Base-by-base conservation (phyloP, 225 moss, liverwort and hornwort species). In the Neckera pumila region DNA sequence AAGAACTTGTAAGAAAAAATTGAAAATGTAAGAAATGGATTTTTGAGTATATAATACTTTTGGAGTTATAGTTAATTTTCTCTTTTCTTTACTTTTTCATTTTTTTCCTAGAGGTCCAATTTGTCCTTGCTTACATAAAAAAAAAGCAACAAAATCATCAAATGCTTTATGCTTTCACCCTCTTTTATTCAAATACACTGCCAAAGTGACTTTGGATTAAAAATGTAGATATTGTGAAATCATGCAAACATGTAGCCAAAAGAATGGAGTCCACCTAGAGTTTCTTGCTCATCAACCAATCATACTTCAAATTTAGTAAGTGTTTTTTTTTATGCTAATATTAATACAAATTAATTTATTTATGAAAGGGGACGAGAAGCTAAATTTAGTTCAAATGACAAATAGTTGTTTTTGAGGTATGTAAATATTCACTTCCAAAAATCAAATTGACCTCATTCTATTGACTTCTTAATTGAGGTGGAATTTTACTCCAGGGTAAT, bases 201-300 rank as follows among this genome's bases (percentile, higher is more conserved):
- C 1, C 0, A 7, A 47, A 47, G 2, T 47, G 1, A 11, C 31
- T 28, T 31, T 49, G 1, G 8, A 51, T 51, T 12, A 2, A 2
- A 49, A 31, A 31, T 74, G 3, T 20, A 20, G 13, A 33, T 51
- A 33, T 20, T 51, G 1, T 33, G 20, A 75, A 33, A 33, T 12
- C 21, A 75, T 20, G 2, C 4, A 49, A 75, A 31, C 0, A 4
- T 49, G 7, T 11, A 3, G 20, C 2, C 49, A 75, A 75, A 21
- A 33, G 13, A 51, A 75, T 33, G 11, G 4, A 33, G 2, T 30
- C 16, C 0, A 31, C 0, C 1, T 49, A 0, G 12, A 33, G 5
- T 31, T 4, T 19, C 0, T 74, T 47, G 5, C 6, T 31, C 12
- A 6, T 31, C 75, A 75, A 75, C 1, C 7, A 49, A 33, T 20